Conservation (phyloP, 805 yeast genomes). For the Saccharomycopsis javanensis region DNA sequence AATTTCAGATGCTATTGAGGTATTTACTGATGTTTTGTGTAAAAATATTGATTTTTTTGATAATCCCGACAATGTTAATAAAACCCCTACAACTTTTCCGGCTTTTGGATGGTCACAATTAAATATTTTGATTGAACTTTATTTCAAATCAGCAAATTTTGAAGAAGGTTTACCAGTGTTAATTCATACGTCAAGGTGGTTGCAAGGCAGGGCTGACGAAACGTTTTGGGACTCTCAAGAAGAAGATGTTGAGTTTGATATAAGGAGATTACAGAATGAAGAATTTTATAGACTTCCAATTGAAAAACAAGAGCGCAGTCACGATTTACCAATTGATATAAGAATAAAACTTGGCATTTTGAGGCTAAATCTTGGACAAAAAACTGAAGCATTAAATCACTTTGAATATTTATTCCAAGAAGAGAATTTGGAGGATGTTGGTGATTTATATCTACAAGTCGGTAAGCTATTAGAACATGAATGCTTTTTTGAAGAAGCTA, state of each 20-base stretch:
- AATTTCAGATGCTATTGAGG: conserved; percentile 61
- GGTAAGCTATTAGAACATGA: conserved; percentile 64
- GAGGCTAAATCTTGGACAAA: conserved; percentile 53
- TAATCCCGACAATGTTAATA: conserved; percentile 20
- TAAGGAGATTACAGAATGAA: conserved; percentile 43
- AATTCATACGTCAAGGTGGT: conserved; percentile 72
- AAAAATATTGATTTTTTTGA: conserved; percentile 36
- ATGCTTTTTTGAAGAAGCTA: conserved; percentile 67
- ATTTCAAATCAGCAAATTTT: conserved; percentile 59
- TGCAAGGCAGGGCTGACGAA: conserved; percentile 33
- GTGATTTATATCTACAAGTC: conserved; percentile 68
- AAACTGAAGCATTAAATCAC: conserved; percentile 65
- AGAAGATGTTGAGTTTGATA: conserved; percentile 76
- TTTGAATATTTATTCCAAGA: conserved; percentile 46
- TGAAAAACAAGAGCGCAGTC: conserved; percentile 30
- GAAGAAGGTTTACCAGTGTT: conserved; percentile 53
- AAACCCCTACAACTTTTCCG: conserved; percentile 30
- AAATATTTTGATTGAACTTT: conserved; percentile 74
- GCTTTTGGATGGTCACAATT: conserved; percentile 81
- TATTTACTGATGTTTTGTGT: conserved; percentile 56
- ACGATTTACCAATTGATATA: conserved; percentile 73
- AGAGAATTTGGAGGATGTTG: conserved; percentile 48
- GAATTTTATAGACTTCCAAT: conserved; percentile 33
- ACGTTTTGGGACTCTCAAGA: conserved; percentile 34
- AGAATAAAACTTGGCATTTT: conserved; percentile 70